A percentile compares a stretch with the other conserved stretches of the same genome.
phyloP scores from a whole-genome alignment of 139 green algal genomes.

The Chlorella sorokiniana region DNA sequence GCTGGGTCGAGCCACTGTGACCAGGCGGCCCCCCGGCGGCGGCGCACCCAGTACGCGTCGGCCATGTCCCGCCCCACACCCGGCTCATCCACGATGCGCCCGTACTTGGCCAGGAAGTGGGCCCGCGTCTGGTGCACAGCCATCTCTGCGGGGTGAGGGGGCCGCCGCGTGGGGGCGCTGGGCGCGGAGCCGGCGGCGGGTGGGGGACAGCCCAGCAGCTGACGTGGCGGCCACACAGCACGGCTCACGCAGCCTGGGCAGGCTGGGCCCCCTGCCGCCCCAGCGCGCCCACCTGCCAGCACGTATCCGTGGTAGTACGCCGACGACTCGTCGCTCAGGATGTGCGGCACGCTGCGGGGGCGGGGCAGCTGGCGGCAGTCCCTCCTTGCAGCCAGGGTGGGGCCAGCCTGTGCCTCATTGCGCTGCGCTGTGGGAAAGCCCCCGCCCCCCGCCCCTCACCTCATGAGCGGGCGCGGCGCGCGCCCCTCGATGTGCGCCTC shows the following conservation, averaged over 20 bases:
- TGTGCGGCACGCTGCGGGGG: conserved; percentile 69
- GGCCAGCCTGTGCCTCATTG: too few species aligned
- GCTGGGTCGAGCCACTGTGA: too few species aligned
- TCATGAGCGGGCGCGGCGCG: conserved; percentile 56
- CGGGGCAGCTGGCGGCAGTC: neutral
- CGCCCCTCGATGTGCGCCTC: conserved; percentile 59
- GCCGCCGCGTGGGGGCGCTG: neutral
- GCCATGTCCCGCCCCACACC: conserved; percentile 54
- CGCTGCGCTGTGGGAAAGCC: too few species aligned
- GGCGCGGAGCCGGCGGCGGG: neutral
- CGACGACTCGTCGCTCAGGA: conserved; percentile 71
- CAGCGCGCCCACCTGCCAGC: conserved; percentile 1
- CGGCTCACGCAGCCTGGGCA: neutral
- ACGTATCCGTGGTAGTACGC: conserved; percentile 82
- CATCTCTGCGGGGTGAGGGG: conserved; percentile 65
- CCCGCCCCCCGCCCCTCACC: neutral
- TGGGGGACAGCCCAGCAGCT: neutral
- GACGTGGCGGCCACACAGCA: neutral
- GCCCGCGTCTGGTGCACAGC: conserved; percentile 74
- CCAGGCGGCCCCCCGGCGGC: neutral
- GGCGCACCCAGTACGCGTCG: conserved; percentile 25
- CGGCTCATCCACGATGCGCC: conserved; percentile 55
- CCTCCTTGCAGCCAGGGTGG: neutral
- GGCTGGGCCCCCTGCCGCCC: neutral
- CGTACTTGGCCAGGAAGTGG: conserved; percentile 68